Evolutionary conservation across 2,329 filamentous ascomycete species (phyloP), one percentile per base, ranked within the genome.

Genomic region (Hymenotorrendiella dingleyae): DNA sequence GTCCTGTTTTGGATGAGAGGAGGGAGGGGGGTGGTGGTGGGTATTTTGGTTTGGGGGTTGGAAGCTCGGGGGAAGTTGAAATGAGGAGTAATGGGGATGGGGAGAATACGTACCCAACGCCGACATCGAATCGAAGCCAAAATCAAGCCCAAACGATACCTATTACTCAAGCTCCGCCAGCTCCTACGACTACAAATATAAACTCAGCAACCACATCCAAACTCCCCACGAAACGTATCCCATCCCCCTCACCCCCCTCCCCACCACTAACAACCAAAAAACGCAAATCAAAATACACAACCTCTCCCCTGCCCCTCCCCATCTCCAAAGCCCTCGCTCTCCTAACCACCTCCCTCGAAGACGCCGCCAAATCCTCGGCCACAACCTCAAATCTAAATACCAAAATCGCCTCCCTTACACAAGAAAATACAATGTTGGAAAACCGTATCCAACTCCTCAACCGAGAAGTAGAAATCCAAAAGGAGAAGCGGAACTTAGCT

Each of bases 231-330:
- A 30, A 30, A 30, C 28, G 28, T 16, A 30, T 14, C 12, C 28
- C n/a, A 36, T 22, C 21, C 21, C 4, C 21, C 21, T n/a, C 19
- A 6, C 12, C 17, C 17, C 21, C 34, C 19, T 7, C 34, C 21
- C 5, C 34, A 22, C n/a, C n/a, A n/a, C n/a, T n/a, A n/a, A n/a
- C n/a, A n/a, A n/a, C n/a, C n/a, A 17, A 21, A n/a, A 36, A 36
- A 22, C 34, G 34, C 11, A 36, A 36, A 24, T 36, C 34, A 24
- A 36, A 26, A 16, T 36, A 36, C 34, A n/a, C n/a, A n/a, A n/a
- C n/a, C n/a, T 32, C 29, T 6, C 14, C 29, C 29, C 14, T 23
- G 19, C n/a, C 34, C 19, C 21, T 21, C 21, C 12, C 12, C 11
- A n/a, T 24, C 34, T 2, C 7, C 14, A 36, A 36, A 22, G 34